Base-by-base conservation (phyloP, 2,329 filamentous ascomycete genomes). In the Ascochyta clinopodiicola region DNA sequence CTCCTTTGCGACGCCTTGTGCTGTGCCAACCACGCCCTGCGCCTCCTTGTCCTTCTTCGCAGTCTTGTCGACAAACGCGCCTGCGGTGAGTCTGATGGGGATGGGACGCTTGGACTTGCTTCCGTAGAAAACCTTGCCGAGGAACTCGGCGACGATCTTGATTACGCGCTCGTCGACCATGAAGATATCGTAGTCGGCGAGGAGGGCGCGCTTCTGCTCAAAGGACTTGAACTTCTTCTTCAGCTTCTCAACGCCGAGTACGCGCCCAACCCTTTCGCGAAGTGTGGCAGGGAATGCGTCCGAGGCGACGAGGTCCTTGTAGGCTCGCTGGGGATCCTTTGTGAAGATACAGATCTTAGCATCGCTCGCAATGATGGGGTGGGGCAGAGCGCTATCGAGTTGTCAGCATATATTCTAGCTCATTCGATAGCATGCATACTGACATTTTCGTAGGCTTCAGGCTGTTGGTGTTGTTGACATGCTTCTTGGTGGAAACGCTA, bases 81-180 rank as follows among this genome's bases (percentile, higher is more conserved):
- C 48, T 82, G 81, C 73, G 60, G 87, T 84, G 59, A 98, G 83
- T 38, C 84, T 81, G 34, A 98, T 85, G 24, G 95, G 93, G 55
- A 99, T 87, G 9, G 95, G 95, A 35, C 94, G 85, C 83, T 98
- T 98, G 61, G 79, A 79, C 15, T 88, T 91, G 52, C 80, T 84
- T 80, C 92, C 89, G 84, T 95, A 98, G 77, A 99, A 98, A 1
- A 89, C 89, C 81, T 96, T 98, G 67, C 94, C 95, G 12, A 99
- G 86, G 2, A 88, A 81, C 62, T 86, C 84, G 52, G 93, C 91
- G 56, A 98, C 83, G 57, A 84, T 81, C 55, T 84, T 85, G 59
- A 87, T 79, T 51, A 99, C 90, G 44, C 95, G 84, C 71, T 96
- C 91, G 75, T 99, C 95, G 47, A 90, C 94, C 53, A 99, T 83